Base-by-base conservation (phyloP, 352 stramenopile species). In the Globisporangium paroecandrum region DNA sequence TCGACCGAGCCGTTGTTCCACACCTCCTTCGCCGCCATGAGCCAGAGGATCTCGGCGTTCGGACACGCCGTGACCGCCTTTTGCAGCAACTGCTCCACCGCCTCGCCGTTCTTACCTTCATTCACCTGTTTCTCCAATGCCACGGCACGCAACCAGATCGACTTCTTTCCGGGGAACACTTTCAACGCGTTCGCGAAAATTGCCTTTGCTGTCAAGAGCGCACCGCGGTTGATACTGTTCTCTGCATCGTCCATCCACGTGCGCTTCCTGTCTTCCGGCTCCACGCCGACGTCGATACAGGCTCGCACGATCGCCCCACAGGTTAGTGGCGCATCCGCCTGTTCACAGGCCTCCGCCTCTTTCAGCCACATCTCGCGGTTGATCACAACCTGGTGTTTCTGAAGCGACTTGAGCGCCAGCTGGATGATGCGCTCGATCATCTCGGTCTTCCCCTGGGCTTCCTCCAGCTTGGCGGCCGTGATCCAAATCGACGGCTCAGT, bases 241-340 rank as follows among this genome's bases (percentile, higher is more conserved):
- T 98, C 95, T 1, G 97, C 98, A 78, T 99, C 98, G 56, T 99
- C 97, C 58, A 98, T 89, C 97, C 97, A 99, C 13, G 97, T 99
- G 47, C 97, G 83, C 66, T 98, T 97, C 24, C 91, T 80, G 79
- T 99, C 98, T 77, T 99, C 96, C 1, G 86, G 84, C 64, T 99
- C 97, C 2, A 99, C 93, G 5, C 96, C 98, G 46, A 99, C 82
- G 51, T 96, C 89, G 46, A 99, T 81, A 27, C 95, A 98, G 32
- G 90, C 85, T 51, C 90, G 87, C 25, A 99, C 89, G 72, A 99
- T 98, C 4, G 98, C 97, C 1, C 81, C 87, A 75, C 94, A 98
- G 5, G 97, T 99, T 20, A 98, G 73, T 43, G 92, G 91, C 54
- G 97, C 94, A 8, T 91, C 87, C 1, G 93, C 87, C 22, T 78